Evolutionary conservation across 192 early-diverging fungal species (phyloP).

Genomic region (Entomortierella chlamydospora): DNA sequence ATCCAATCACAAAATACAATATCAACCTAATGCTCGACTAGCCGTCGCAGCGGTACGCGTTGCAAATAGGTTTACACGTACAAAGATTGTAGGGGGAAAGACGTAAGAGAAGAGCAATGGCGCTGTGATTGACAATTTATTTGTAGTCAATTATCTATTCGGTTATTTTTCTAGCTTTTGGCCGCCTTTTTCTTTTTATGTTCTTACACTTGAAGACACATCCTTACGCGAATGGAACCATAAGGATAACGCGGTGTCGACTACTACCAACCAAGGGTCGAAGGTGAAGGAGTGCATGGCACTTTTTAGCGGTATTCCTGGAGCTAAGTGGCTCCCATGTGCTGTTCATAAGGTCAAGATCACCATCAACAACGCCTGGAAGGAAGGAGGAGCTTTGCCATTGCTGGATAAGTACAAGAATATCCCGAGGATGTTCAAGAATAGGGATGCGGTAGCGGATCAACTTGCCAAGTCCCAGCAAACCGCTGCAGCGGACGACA

Average conservation of each 20-base stretch:
- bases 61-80: too few species aligned
- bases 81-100: too few species aligned
- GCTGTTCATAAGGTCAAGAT: slow-evolving; percentile 17
- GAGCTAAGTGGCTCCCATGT: slow-evolving; percentile 6
- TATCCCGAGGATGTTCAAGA: slow-evolving; percentile 15
- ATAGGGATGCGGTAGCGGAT: slow-evolving; percentile 10
- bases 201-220: not conserved
- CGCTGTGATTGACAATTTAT: too few species aligned
- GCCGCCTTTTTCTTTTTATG: too few species aligned
- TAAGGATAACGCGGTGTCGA: slow-evolving; percentile 3
- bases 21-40: too few species aligned
- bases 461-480: not conserved
- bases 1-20: too few species aligned
- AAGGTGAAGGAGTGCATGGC: slow-evolving; percentile 23
- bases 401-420: slow-evolving; percentile 24
- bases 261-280: slow-evolving; percentile 18
- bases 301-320: not conserved
- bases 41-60: too few species aligned
- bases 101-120: not conserved
- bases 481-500: not conserved
- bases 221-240: slow-evolving; percentile 5
- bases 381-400: not conserved
- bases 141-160: too few species aligned
- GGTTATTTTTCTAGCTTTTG: too few species aligned
- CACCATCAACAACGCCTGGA: slow-evolving; percentile 19